Base-by-base conservation (phyloP, 371 early-diverging fungal species). In the Rhizopus delemar region DNA sequence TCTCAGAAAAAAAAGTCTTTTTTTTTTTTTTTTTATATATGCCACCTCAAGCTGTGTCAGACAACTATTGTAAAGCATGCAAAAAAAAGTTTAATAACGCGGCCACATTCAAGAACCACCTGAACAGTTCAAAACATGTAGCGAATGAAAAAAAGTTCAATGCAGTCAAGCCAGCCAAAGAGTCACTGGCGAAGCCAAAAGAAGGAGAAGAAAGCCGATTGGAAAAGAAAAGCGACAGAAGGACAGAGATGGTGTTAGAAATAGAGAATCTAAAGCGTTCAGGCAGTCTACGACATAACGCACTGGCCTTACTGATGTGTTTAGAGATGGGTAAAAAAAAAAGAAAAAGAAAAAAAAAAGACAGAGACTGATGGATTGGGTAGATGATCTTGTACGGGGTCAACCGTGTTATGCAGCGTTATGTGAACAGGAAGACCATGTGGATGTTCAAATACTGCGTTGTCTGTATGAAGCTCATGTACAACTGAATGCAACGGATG, bases 91-190 rank as follows among this genome's bases (percentile, higher is more conserved):
- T 78, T 45, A 74, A 54, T 35, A 75, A 75, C 39, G 66, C 62
- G 13, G 62, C 71, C 13, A 78, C 76, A 0, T 74, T 56, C 59
- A 57, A 65, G 28, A 66, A 69, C 12, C 79, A 78, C 39, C 34
- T 78, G 34, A 78, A 75, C 31, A 78, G 79, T 51, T 71, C 76
- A 22, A 78, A 78, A 32, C 79, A 78, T 54, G 60, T 75, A 46
- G 70, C 75, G 5, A 75, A 71, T 46, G 60, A 77, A 65, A 70
- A 66, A 46, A 69, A 68, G 49, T 33, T 41, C 13, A 45, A 59
- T 41, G 31, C 41, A 43, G 36, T 36, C 6, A 36, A 6, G 8
- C 6, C 6, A 36, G 11, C 36, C 13, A 43, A 43, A 43, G 15
- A 50, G 32, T 12, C 51, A 61, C 16, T 46, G 33, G 41, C 13